A percentile compares a stretch with the other conserved stretches of the same genome.
These are phyloP conservation scores for Mallotus repandus DNA, from an alignment of 441 rosid species.

Conservation along the genomic window DNA sequence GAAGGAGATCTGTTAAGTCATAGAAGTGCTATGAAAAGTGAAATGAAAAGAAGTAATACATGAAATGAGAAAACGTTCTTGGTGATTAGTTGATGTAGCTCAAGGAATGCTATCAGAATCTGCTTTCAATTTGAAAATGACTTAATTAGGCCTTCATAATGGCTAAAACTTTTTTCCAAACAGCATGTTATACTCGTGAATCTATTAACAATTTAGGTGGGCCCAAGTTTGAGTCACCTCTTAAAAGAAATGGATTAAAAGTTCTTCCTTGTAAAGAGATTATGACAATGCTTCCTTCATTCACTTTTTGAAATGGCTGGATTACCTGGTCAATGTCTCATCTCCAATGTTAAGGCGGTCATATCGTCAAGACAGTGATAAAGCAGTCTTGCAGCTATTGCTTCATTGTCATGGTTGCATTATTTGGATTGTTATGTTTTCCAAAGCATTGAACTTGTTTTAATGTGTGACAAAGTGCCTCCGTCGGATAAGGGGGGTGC, in stretches of 20 bases:
- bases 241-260: no score
- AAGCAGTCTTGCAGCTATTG: background rate
- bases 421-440: background rate
- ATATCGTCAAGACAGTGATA: background rate
- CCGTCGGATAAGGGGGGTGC: background rate
- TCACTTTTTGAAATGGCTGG: no score
- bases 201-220: background rate
- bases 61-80: background rate
- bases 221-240: no score
- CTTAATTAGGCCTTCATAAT: background rate
- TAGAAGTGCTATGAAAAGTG: background rate
- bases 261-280: no score
- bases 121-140: background rate
- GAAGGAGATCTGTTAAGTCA: background rate
- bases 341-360: background rate
- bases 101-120: background rate
- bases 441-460: background rate
- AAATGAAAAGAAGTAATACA: background rate
- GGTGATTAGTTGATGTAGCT: background rate
- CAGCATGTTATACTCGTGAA: background rate
- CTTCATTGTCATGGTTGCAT: constrained; percentile 4
- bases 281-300: no score
- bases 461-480: constrained; percentile 4
- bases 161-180: background rate
- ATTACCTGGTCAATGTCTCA: no score